These are phyloP conservation scores for Apophysomyces elegans DNA, from an alignment of 371 early-diverging fungal genomes.

Conservation along the genomic window DNA sequence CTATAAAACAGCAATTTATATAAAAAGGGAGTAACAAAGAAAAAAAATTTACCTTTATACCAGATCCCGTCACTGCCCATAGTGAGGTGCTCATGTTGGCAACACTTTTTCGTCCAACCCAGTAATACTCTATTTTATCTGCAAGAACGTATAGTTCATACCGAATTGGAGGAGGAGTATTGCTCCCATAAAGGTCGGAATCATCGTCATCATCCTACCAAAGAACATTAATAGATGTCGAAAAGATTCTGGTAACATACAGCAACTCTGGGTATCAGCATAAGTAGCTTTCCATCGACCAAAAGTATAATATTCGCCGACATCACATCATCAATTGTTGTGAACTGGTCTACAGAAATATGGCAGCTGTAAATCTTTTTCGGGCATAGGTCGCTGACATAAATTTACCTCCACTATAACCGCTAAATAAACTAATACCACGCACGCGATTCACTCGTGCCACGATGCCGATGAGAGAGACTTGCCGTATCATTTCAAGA, in stretches of 20 bases:
- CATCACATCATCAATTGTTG: slow-evolving; percentile 35
- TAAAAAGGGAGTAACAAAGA: neutral
- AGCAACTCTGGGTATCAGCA: slow-evolving; percentile 46
- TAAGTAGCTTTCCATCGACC: slow-evolving; percentile 52
- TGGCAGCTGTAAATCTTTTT: neutral
- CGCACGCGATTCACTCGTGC: slow-evolving; percentile 55
- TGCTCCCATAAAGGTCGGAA: slow-evolving; percentile 24
- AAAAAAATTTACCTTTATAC: slow-evolving; percentile 58
- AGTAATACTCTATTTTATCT: slow-evolving; percentile 74
- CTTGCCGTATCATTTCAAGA: slow-evolving; percentile 64
- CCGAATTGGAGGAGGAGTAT: slow-evolving; percentile 28
- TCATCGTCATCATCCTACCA: slow-evolving; percentile 35
- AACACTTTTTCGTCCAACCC: slow-evolving; percentile 63
- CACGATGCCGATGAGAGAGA: slow-evolving; percentile 71
- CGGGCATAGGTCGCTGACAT: neutral
- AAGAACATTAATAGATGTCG: neutral
- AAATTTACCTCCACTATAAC: slow-evolving; percentile 37
- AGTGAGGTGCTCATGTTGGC: slow-evolving; percentile 67
- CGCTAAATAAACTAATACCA: slow-evolving; percentile 56
- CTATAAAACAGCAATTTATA: slow-evolving; percentile 23
- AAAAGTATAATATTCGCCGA: slow-evolving; percentile 52
- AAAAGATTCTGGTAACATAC: slow-evolving; percentile 18
- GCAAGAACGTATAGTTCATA: slow-evolving; percentile 66
- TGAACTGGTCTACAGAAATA: slow-evolving; percentile 38
- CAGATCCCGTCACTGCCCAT: slow-evolving; percentile 76